Base-by-base conservation (phyloP, 441 rosid species). In the Kokia cookei region DNA sequence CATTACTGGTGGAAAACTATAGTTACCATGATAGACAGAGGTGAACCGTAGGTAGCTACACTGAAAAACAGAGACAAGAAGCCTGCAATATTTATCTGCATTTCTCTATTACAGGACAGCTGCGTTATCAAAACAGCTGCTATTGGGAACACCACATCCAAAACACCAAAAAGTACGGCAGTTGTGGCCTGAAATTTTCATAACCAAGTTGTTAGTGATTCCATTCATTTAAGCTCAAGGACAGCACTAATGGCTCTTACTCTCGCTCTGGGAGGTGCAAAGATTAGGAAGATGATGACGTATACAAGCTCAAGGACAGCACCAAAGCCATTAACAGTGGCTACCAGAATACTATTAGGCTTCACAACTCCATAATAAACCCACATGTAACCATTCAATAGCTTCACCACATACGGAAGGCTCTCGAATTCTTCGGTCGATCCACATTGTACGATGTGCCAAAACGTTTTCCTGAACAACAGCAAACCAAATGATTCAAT, bases 391-490 rank as follows among this genome's bases (percentile, higher is more conserved):
- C 88, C 86, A 47, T 86, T 89, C 27, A 89, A 22, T 27, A 87
- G 73, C 61, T 84, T 87, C 75, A 80, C 80, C 48, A 86, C 70
- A 66, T 86, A 89, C 5, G 91, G 91, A 60, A 82, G 71, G 76
- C 91, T 83, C 68, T 87, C 93, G 65, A 89, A 89, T 45, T 86
- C 88, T 57, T 87, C 87, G 0, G 93, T 89, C 17, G 93, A 84
- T 77, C 80, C 67, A n/a, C 80, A 82, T 84, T 80, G 65, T 75
- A 80, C 77, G 40, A 89, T 87, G 42, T 77, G 80, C 91, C 88
- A 84, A 26, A 89, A 89, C 1, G 89, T 87, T 73, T 80, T 81
- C 66, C 93, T 87, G 71, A 29, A 54, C 26, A 7, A 53, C 55
- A 15, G 15, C 22, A 51, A 51, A 59, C n/a, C 43, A 45, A 59